Evolutionary conservation across 2,329 filamentous ascomycete genomes (phyloP).

Genomic region (Talaromyces sp.): DNA sequence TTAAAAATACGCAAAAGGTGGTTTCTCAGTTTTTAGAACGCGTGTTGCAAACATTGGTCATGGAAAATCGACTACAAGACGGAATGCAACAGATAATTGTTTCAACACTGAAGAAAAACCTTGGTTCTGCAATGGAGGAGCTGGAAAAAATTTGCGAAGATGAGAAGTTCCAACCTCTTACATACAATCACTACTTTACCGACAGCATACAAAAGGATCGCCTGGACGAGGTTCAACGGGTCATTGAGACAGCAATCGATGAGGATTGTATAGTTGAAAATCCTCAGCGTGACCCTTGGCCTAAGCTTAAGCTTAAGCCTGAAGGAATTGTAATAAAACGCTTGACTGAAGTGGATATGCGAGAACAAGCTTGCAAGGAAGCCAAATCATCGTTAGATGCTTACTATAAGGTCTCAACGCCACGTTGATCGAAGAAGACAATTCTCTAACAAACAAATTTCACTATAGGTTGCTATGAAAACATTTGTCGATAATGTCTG

Average conservation of each 20-base stretch:
- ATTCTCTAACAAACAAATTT: neutral
- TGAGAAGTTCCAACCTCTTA: neutral
- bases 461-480: neutral
- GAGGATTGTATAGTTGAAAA: too few relatives aligned
- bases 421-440: too few relatives aligned
- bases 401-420: conserved; percentile 4
- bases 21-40: neutral
- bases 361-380: neutral
- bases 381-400: neutral
- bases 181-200: neutral
- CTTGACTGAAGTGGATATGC: neutral
- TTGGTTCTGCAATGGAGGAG: neutral
- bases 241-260: too few relatives aligned
- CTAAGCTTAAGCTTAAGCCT: too few relatives aligned
- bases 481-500: neutral
- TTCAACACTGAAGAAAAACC: neutral
- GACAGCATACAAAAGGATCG: neutral
- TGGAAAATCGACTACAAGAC: neutral
- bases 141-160: neutral
- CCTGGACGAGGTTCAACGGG: too few relatives aligned
- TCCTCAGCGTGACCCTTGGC: too few relatives aligned
- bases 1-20: neutral
- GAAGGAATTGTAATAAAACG: too few relatives aligned
- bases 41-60: neutral
- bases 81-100: neutral